Evolutionary conservation across 2,329 filamentous ascomycete genomes (phyloP).

Genomic region (Lomentospora prolificans): DNA sequence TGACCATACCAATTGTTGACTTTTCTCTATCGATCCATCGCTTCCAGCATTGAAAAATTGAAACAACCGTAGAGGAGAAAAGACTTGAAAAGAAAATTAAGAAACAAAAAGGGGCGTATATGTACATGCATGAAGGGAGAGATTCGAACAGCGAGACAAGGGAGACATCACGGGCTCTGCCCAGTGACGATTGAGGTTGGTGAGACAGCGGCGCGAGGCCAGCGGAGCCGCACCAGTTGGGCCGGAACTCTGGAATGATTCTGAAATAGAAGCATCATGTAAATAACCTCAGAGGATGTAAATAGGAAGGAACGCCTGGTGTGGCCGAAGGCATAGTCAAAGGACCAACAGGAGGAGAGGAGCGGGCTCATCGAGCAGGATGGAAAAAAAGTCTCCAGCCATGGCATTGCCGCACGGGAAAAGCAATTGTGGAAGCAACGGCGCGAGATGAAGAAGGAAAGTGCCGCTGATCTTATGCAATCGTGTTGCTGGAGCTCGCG

Average conservation of each 20-base stretch:
- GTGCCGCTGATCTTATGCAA: conserved; percentile 5
- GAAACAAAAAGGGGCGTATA: neutral
- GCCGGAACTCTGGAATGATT: neutral
- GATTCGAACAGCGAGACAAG: neutral
- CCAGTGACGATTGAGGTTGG: neutral
- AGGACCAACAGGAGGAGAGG: neutral
- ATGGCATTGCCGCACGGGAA: neutral
- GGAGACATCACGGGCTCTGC: neutral
- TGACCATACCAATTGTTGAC: neutral
- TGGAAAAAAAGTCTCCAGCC: neutral
- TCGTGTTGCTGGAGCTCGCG: neutral
- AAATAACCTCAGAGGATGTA: neutral
- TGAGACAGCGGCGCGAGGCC: neutral
- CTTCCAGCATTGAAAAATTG: neutral
- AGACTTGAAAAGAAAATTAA: neutral
- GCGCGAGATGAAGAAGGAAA: neutral
- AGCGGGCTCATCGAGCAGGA: neutral
- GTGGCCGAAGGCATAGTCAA: neutral
- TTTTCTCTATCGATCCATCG: conserved; percentile 7
- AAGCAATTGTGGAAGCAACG: neutral
- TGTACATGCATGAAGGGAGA: neutral
- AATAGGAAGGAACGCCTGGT: neutral
- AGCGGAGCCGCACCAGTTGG: neutral
- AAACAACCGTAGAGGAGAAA: neutral
- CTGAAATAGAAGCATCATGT: neutral